phyloP scores from a whole-genome alignment of 2,329 filamentous ascomycete genomes.

The Coniochaeta pulveracea region DNA sequence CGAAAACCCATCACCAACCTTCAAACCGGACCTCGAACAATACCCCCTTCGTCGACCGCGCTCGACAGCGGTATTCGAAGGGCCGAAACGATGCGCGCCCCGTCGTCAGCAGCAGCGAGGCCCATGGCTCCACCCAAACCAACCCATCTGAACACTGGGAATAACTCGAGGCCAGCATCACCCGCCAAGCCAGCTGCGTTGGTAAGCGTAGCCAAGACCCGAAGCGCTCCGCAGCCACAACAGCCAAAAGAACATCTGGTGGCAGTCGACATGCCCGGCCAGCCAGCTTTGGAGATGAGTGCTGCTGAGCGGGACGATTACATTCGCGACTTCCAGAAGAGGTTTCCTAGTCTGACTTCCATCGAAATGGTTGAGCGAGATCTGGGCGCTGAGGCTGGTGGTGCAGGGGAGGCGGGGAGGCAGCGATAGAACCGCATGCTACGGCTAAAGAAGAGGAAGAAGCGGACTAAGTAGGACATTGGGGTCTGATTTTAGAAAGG shows the following conservation, averaged over 20 bases:
- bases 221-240: conserved; percentile 7
- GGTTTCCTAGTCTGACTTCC: conserved; percentile 74
- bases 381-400: conserved; percentile 25
- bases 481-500: no score
- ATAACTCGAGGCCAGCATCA: conserved; percentile 26
- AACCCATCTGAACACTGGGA: conserved; percentile 41
- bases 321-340: conserved; percentile 62
- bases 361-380: conserved; percentile 83
- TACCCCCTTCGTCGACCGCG: no score
- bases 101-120: no score
- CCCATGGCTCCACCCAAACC: conserved; percentile 52
- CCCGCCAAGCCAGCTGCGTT: conserved; percentile 26
- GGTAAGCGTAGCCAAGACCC: conserved; percentile 12
- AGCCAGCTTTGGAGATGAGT: conserved; percentile 42
- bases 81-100: no score
- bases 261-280: conserved; percentile 33
- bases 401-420: conserved; percentile 1
- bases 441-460: no score
- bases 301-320: conserved; percentile 53
- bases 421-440: no score
- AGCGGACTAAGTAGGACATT: no score
- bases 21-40: no score
- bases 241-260: conserved; percentile 25
- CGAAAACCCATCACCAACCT: conserved; percentile 29
- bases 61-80: no score